A percentile compares a stretch with the other conserved stretches of the same genome.
These are phyloP conservation scores for Achaetomiella virescens DNA, from an alignment of 495 filamentous ascomycete genomes.

Conservation along the genomic window DNA sequence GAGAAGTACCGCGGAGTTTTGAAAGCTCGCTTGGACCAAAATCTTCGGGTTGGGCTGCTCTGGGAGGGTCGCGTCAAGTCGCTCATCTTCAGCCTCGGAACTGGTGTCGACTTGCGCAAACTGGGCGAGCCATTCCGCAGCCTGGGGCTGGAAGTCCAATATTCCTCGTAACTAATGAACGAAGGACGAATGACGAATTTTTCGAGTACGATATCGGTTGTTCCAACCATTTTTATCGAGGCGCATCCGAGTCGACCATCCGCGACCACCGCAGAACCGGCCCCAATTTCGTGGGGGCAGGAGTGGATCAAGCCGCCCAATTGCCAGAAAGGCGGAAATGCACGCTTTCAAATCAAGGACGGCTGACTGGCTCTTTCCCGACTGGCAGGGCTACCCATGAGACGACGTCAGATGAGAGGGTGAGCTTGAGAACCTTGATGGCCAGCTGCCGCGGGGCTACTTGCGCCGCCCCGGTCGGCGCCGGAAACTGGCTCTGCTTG, in stretches of 20 bases:
- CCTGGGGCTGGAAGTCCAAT: constrained; percentile 83
- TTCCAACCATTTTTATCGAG: not conserved
- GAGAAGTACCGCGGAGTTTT: constrained; percentile 78
- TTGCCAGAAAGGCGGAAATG: not conserved
- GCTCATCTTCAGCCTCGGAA: constrained; percentile 82
- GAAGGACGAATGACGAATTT: too few species aligned
- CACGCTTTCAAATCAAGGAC: not conserved
- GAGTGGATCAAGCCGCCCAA: not conserved
- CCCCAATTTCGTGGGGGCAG: not conserved
- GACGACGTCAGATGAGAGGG: not conserved
- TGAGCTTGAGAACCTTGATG: constrained; percentile 8
- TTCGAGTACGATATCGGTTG: not conserved
- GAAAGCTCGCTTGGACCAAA: constrained; percentile 82
- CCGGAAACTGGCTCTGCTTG: too few species aligned
- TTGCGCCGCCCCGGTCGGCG: too few species aligned
- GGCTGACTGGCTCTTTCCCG: not conserved
- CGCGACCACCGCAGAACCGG: not conserved
- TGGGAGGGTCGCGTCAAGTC: constrained; percentile 96
- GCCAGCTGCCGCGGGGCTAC: not conserved
- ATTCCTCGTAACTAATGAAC: constrained; percentile 69
- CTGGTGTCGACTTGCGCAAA: constrained; percentile 67
- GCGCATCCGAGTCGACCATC: not conserved
- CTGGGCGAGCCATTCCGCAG: constrained; percentile 63
- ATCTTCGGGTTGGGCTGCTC: constrained; percentile 71
- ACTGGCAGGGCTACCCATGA: not conserved